A percentile compares a stretch with the other conserved stretches of the same genome.
phyloP scores from a whole-genome alignment of 2,329 filamentous ascomycete genomes.

The Aotearoamyces nothofagi region DNA sequence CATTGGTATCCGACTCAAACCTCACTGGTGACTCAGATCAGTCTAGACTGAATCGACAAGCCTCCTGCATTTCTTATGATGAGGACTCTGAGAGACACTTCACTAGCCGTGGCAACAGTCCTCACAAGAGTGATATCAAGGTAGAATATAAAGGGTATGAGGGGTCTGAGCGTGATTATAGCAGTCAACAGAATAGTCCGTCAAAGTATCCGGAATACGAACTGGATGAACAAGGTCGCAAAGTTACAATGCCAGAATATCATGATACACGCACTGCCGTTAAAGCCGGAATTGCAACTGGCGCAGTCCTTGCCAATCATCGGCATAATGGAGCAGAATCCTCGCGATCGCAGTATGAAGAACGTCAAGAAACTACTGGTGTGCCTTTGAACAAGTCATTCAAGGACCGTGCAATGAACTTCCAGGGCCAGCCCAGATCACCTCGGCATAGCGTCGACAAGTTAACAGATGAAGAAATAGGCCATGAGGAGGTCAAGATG shows the following conservation, averaged over 20 bases:
- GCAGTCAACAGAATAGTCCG: slow-evolving; percentile 14
- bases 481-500: slow-evolving; percentile 35
- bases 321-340: slow-evolving; percentile 12
- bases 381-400: slow-evolving; percentile 48
- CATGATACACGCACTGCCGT: slow-evolving; percentile 11
- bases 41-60: slow-evolving; percentile 14
- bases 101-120: slow-evolving; percentile 24
- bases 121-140: slow-evolving; percentile 21
- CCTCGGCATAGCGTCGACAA: slow-evolving; percentile 44
- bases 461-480: slow-evolving; percentile 30
- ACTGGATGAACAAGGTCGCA: slow-evolving; percentile 18
- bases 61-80: slow-evolving; percentile 19
- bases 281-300: slow-evolving; percentile 14
- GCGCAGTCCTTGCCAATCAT: slow-evolving; percentile 9
- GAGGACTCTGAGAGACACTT: slow-evolving; percentile 19
- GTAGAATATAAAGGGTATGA: slow-evolving; percentile 3
- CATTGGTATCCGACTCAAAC: slow-evolving; percentile 64
- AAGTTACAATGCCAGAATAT: slow-evolving; percentile 18
- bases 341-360: slow-evolving; percentile 13
- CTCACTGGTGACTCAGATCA: slow-evolving; percentile 40
- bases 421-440: slow-evolving; percentile 34
- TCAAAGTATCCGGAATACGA: slow-evolving; percentile 17
- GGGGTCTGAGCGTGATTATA: slow-evolving; percentile 8
- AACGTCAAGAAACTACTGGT: slow-evolving; percentile 21
- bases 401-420: slow-evolving; percentile 46